Conservation (phyloP, 228 moss, liverwort and hornwort genomes). For the Sphagnum fallax region DNA sequence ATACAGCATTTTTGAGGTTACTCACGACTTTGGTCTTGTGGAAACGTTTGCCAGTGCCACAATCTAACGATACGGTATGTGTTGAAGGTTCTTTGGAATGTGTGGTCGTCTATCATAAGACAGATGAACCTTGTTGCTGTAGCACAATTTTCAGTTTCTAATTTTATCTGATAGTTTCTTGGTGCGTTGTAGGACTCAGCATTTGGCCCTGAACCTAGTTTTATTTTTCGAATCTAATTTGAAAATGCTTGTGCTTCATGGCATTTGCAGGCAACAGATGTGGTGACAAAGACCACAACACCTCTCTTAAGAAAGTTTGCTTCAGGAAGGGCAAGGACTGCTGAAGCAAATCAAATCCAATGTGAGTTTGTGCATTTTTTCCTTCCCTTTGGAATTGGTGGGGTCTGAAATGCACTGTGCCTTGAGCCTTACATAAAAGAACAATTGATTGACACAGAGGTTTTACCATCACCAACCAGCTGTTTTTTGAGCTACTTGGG, state of each 20-base stretch:
- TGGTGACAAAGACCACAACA: constrained; percentile 50
- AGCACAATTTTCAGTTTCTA: too few species aligned
- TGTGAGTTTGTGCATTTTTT: constrained; percentile 34
- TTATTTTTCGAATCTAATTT: background rate
- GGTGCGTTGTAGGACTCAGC: background rate
- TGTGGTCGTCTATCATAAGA: too few species aligned
- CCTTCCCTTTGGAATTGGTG: too few species aligned
- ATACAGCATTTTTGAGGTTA: constrained; percentile 66
- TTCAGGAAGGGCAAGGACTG: constrained; percentile 27
- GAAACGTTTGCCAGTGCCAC: constrained; percentile 42
- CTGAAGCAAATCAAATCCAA: constrained; percentile 49
- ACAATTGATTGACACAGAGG: too few species aligned
- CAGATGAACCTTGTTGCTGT: too few species aligned
- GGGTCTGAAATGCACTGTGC: too few species aligned
- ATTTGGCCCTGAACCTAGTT: background rate
- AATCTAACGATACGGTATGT: constrained; percentile 36
- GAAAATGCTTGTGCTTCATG: background rate
- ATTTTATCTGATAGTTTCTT: too few species aligned
- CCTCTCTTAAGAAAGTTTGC: constrained; percentile 54
- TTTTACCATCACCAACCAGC: too few species aligned
- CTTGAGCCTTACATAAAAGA: too few species aligned
- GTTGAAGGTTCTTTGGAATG: too few species aligned
- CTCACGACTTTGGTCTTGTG: constrained; percentile 93
- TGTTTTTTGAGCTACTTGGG: too few species aligned
- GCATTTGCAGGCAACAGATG: constrained; percentile 13